These are phyloP conservation scores for Monilinia polystroma DNA, from an alignment of 2,329 filamentous ascomycete species.

Conservation along the genomic window DNA sequence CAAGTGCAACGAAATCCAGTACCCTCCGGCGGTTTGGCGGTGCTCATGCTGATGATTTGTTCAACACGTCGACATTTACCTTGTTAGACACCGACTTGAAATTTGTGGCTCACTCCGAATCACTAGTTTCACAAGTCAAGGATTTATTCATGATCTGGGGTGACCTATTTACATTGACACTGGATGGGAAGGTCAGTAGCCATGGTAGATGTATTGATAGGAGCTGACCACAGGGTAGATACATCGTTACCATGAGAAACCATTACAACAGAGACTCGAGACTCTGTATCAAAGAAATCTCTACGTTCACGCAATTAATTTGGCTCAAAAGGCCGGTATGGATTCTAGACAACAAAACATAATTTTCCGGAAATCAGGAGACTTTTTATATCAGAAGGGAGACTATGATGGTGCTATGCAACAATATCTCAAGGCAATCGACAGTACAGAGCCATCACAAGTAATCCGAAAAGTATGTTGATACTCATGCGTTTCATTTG, in stretches of 20 bases:
- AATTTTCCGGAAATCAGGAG: constrained; percentile 91
- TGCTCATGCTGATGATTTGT: constrained; percentile 70
- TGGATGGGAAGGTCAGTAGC: constrained; percentile 77
- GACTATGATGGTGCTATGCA: constrained; percentile 99
- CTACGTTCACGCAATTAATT: constrained; percentile 85
- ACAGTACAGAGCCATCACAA: constrained; percentile 93
- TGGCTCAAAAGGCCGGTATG: constrained; percentile 85
- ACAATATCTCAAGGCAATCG: constrained; percentile 93
- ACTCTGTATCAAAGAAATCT: constrained; percentile 93
- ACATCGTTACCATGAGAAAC: constrained; percentile 85
- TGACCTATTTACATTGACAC: constrained; percentile 83
- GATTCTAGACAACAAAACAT: constrained; percentile 79
- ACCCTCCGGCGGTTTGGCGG: constrained; percentile 72
- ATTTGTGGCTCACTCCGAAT: constrained; percentile 85
- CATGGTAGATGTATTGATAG: background rate
- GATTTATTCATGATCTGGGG: constrained; percentile 85
- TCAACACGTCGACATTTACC: constrained; percentile 84
- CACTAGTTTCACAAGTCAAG: constrained; percentile 76
- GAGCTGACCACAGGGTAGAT: constrained; percentile 58
- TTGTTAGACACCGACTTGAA: constrained; percentile 89
- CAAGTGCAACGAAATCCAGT: constrained; percentile 49
- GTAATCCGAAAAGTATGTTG: constrained; percentile 78
- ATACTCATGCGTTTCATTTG: background rate
- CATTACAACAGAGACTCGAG: constrained; percentile 85
- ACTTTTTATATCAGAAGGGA: constrained; percentile 90